A percentile compares a stretch with the other conserved stretches of the same genome.
Conservation (phyloP, 1,284 basidiomycete species). For the Rhodotorula sp. region DNA sequence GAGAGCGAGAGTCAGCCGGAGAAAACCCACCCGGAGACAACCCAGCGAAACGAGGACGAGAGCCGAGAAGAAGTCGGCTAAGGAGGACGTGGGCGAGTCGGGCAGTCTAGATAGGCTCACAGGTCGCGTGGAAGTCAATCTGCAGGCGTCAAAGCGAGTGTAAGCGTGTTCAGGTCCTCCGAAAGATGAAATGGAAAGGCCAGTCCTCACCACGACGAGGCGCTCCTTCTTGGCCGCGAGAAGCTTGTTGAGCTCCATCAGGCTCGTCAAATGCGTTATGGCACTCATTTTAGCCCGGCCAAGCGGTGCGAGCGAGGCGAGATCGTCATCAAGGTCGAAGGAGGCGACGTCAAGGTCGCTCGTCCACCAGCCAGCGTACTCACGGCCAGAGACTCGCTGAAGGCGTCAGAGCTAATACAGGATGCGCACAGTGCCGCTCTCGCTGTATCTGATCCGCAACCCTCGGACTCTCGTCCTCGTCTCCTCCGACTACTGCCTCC, state of each 20-base stretch:
- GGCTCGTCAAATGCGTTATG: constrained; percentile 20
- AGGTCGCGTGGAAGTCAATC: constrained; percentile 37
- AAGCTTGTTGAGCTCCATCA: constrained; percentile 22
- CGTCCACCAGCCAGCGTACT: too few species aligned
- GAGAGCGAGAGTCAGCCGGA: background rate
- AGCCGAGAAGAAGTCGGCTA: background rate
- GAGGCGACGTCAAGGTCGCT: too few species aligned
- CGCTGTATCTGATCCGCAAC: constrained; percentile 26
- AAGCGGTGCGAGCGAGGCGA: too few species aligned
- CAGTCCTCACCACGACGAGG: constrained; percentile 23
- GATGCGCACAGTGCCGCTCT: constrained; percentile 8
- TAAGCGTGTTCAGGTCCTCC: too few species aligned
- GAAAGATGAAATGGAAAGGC: background rate
- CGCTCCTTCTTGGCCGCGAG: constrained; percentile 26
- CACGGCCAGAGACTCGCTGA: background rate
- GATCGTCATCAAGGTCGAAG: too few species aligned
- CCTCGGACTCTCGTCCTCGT: constrained; percentile 20
- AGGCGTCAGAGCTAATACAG: too few species aligned
- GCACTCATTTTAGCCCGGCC: constrained; percentile 12
- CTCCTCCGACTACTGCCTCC: constrained; percentile 21
- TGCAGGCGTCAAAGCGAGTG: background rate
- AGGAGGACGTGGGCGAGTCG: too few species aligned
- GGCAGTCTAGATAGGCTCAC: background rate
- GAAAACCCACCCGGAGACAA: background rate
- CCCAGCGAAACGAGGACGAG: background rate